Percentiles rank a stretch among this genome's conserved stretches.
Conservation (phyloP, 345 rosid genomes). For the Carallia brachiata region DNA sequence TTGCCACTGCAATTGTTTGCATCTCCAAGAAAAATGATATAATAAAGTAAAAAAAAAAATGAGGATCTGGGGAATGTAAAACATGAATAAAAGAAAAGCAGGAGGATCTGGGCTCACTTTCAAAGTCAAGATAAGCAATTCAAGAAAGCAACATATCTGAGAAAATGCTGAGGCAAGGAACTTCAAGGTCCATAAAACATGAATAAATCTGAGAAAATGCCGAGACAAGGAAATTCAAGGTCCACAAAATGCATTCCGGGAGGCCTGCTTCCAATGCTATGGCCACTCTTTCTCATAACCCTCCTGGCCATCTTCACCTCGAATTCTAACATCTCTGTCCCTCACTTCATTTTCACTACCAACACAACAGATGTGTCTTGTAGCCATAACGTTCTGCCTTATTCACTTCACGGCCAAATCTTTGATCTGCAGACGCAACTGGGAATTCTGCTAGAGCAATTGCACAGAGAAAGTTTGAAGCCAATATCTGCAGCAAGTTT, state of each 20-base stretch:
- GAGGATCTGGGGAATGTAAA: conserved; percentile 24
- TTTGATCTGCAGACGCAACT: conserved; percentile 36
- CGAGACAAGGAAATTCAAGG: conserved; percentile 22
- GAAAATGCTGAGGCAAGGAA: conserved; percentile 45
- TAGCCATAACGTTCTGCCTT: conserved; percentile 10
- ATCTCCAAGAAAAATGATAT: conserved; percentile 14
- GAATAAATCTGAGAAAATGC: too few species aligned
- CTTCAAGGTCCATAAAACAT: too few species aligned
- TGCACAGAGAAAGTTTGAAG: conserved; percentile 33
- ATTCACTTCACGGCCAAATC: conserved; percentile 33
- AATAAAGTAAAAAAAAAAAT: background rate
- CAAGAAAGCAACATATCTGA: background rate
- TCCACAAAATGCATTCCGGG: conserved; percentile 29
- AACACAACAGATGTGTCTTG: conserved; percentile 5
- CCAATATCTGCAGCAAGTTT: conserved; percentile 28
- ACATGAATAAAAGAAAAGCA: conserved; percentile 11
- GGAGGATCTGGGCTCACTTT: conserved; percentile 8
- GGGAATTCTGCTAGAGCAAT: conserved; percentile 39
- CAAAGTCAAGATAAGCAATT: conserved; percentile 11
- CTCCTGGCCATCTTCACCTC: conserved; percentile 26
- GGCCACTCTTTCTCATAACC: conserved; percentile 30
- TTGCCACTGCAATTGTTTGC: background rate
- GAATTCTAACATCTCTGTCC: conserved; percentile 28
- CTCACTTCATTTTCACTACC: conserved; percentile 23
- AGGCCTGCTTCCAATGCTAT: conserved; percentile 25